Conservation (phyloP, 176 grass and related monocot species). For the Phyllostachys edulis region DNA sequence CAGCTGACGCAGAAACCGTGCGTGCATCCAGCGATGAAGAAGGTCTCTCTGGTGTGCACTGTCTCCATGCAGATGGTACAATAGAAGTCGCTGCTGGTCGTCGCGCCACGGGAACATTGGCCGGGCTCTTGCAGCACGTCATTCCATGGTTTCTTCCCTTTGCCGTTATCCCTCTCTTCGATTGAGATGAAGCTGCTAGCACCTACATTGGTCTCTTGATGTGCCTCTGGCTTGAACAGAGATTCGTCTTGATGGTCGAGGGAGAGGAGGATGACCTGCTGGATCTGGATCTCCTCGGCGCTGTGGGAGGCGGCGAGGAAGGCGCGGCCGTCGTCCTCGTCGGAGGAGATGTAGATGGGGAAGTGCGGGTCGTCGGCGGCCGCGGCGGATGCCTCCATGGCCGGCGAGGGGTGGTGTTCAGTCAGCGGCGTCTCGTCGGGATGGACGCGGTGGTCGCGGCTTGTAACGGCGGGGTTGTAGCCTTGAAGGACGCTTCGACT, state of each 20-base stretch:
- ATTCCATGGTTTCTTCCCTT: conserved; percentile 9
- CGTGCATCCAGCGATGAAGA: conserved; percentile 42
- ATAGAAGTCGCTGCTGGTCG: conserved; percentile 1
- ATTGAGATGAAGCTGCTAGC: background rate
- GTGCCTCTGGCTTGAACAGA: background rate
- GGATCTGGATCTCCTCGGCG: conserved; percentile 48
- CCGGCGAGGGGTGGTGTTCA: background rate
- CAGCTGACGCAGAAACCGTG: conserved; percentile 66
- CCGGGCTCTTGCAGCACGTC: background rate
- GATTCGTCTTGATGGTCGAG: background rate
- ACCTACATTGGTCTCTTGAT: background rate
- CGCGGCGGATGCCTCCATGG: conserved; percentile 34
- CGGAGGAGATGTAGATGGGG: conserved; percentile 26
- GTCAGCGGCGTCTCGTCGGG: background rate
- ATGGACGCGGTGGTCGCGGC: background rate
- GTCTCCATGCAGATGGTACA: conserved; percentile 69
- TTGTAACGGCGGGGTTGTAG: background rate
- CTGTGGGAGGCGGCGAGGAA: background rate
- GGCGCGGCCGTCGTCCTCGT: background rate
- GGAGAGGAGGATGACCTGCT: conserved; percentile 46
- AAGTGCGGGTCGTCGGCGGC: background rate
- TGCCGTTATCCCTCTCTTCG: background rate
- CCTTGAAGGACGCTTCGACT: background rate
- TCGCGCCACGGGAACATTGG: conserved; percentile 30
- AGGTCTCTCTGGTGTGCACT: conserved; percentile 5